Evolutionary conservation across 441 rosid genomes (phyloP), one percentile per base, ranked within the genome.

Genomic region (Viola pubescens): DNA sequence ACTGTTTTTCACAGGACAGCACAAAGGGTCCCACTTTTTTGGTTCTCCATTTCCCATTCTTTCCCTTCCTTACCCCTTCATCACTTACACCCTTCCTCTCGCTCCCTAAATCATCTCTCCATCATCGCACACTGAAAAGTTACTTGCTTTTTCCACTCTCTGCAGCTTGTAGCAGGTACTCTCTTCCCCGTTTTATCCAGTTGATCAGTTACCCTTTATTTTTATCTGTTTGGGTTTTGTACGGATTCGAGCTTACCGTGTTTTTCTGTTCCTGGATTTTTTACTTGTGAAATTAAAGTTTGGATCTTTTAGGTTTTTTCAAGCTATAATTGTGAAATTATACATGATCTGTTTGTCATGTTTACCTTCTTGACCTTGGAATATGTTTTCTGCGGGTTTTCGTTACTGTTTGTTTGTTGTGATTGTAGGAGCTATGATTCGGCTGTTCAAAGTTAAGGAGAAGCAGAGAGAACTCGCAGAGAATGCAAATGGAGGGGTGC

Each of bases 391-490:
- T 5, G 8, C 42, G 59, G 13, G 5, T 55, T 43, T 58, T 52
- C 9, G 6, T 46, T 8, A n/a, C 4, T 4, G 5, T 39, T 43
- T 56, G 26, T 40, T 43, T 6, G 19, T 14, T 19, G 19, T 51
- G 6, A 12, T 53, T 26, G 34, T 26, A 77, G 87, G 75, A 78
- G 76, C 73, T 66, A 89, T 92, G 98, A 92, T 92, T 79, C 83
- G 92, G 57, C 77, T 89, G 9, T 87, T 92, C 68, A 92, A 87
- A 85, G 96, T 89, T 16, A 89, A 89, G 83, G 96, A 90, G 60
- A 84, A 92, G 80, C 95, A 89, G 76, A 89, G 78, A 72, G 96
- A 89, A 55, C 81, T 73, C 62, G 94, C 88, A 65, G 86, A 81
- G 61, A 86, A 80, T 75, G 88, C 91, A 52, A 80, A 58, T 12